Evolutionary conservation across 148 eudicot species (phyloP), one percentile per base, ranked within the genome.

Genomic region (Suaeda aralocaspica): DNA sequence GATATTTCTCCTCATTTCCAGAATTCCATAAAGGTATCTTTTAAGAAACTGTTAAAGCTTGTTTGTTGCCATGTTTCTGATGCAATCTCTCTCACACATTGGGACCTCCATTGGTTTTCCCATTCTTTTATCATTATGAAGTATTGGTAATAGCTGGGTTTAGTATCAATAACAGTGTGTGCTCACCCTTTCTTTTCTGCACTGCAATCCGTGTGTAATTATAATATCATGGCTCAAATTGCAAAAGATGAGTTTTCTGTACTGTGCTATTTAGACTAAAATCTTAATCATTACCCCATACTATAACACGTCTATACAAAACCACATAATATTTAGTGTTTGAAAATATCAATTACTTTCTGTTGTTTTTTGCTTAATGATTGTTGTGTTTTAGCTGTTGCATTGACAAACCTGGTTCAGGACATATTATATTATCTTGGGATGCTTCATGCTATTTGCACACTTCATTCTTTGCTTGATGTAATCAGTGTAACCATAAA

Each of bases 1-100:
- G 89, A 89, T 2, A 63, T 82, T 42, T 81, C 98, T 53, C 79
- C 85, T 19, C 88, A 89, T 4, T 92, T 92, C 81, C 86, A 79
- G 51, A 88, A 92, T 58, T 80, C 81, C 77, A 70, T 92, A 28
- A 79, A 81, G 89, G 98, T 92, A 82, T 10, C 22, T 34, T 19
- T 13, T 15, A 5, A 10, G 15, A 3, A 4, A 50, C n/a, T 9
- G 5, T n/a, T 1, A 22, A 9, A 22, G 3, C 1, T 53, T 53
- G 9, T 24, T 19, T 21, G 0, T 0, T 49, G 53, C 2, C n/a
- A 16, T 49, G 22, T 14, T 49, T 9, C 18, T 49, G 53, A 4
- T 1, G 2, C 5, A 46, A 46, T 46, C 5, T 51, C 26, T 53
- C 14, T 0, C 0, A 9, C 14, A 22, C 28, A 21, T 1, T 3